These are phyloP conservation scores for Arctium lappa DNA, from an alignment of 129 eudicot genomes.

Conservation along the genomic window DNA sequence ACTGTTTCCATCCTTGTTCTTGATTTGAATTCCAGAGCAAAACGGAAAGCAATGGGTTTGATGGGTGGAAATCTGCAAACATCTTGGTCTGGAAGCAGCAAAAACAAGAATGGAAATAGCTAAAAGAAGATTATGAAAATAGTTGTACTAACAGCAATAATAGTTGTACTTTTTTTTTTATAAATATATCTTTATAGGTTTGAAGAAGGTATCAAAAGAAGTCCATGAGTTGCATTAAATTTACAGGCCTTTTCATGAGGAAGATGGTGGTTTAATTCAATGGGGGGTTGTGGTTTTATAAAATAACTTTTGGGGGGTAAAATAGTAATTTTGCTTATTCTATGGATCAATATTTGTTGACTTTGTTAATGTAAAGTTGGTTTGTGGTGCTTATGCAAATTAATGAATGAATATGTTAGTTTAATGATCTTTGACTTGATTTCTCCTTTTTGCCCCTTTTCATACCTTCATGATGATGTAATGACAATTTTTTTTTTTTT, in stretches of 20 bases:
- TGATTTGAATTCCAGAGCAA: slow-evolving; percentile 29
- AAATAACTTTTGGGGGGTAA: slow-evolving; percentile 19
- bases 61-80: slow-evolving; percentile 13
- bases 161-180: slow-evolving; percentile 4
- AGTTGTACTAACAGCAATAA: slow-evolving; percentile 21
- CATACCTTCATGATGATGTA: slow-evolving; percentile 12
- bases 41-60: slow-evolving; percentile 6
- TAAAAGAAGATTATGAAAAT: slow-evolving; percentile 1
- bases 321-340: slow-evolving; percentile 37
- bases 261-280: slow-evolving; percentile 29
- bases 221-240: slow-evolving; percentile 83
- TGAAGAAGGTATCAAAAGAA: slow-evolving; percentile 52
- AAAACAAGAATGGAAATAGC: slow-evolving; percentile 78
- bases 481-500: neutral
- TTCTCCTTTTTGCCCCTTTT: slow-evolving; percentile 8
- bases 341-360: slow-evolving; percentile 17
- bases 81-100: slow-evolving; percentile 51
- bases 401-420: slow-evolving; percentile 25
- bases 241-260: slow-evolving; percentile 32
- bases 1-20: slow-evolving; percentile 81
- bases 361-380: slow-evolving; percentile 26
- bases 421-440: slow-evolving; percentile 11
- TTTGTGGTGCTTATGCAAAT: slow-evolving; percentile 2
- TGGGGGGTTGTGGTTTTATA: slow-evolving; percentile 19
- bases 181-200: slow-evolving; percentile 18